Base-by-base conservation (phyloP, 805 yeast genomes). In the Candida alai region DNA sequence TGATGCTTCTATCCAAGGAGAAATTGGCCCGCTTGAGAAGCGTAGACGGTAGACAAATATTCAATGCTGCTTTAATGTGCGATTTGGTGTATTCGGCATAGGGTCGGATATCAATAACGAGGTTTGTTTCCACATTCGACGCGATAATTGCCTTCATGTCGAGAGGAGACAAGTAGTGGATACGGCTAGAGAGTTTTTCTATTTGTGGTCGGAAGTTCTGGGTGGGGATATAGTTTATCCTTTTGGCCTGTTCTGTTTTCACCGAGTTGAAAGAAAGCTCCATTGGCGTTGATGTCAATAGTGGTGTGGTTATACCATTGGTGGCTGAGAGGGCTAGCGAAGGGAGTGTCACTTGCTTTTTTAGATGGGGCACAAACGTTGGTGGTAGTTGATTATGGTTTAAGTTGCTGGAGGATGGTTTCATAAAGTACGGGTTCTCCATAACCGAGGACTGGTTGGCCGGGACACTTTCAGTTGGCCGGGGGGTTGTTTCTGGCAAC, bases 21-120 rank as follows among this genome's bases (percentile, higher is more conserved):
- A 84, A 89, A 34, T 80, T 81, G 20, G 78, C 65, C 43, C 97
- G 72, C 52, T 80, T 84, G 42, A 89, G 62, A 26, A 89, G 65
- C 0, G 97, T 89, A n/a, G 95, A 82, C 2, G 97, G 97, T 10
- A 89, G 60, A 55, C 95, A 85, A 23, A 90, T 71, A 52, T 86
- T 86, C 28, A 85, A 64, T 1, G 97, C 74, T 26, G 72, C 65
- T 4, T 47, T 49, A 9, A 90, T 56, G 41, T 80, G 87, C 2
- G 68, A 51, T 39, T 67, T 72, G 27, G 79, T 70, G 52, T 65
- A 86, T 37, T 84, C 90, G 16, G 84, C 78, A 51, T 79, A 86
- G 0, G 96, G 85, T 36, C 97, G 65, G 8, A 84, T 80, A 53
- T 89, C 97, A 11, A 87, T 62, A 2, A 83, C 48, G n/a, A 85